Conservation (phyloP, 345 rosid species). For the Cardiospermum halicacabum region DNA sequence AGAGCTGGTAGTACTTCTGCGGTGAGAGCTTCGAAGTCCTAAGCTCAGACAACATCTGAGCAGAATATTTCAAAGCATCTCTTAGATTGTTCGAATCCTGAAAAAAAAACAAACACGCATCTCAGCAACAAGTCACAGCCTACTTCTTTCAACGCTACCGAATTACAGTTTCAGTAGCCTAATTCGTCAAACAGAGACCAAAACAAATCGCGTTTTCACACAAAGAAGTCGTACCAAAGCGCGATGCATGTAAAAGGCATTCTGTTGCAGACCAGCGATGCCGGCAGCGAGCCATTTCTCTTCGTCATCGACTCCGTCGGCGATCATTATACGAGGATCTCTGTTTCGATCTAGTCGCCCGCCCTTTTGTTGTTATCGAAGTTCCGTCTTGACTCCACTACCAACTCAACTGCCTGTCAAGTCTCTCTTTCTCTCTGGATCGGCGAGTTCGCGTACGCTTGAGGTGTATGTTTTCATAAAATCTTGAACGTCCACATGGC, state of each 20-base stretch:
- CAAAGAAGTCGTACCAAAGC: constrained; percentile 56
- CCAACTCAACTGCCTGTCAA: constrained; percentile 27
- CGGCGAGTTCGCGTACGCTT: constrained; percentile 19
- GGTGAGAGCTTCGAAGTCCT: constrained; percentile 98
- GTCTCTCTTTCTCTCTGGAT: not conserved
- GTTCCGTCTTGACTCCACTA: constrained; percentile 32
- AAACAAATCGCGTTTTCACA: not conserved
- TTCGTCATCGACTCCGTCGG: constrained; percentile 84
- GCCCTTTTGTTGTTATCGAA: constrained; percentile 17
- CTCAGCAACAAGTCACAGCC: not conserved
- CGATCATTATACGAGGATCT: constrained; percentile 50
- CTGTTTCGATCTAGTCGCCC: constrained; percentile 9
- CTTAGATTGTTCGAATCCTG: constrained; percentile 95
- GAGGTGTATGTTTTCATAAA: not conserved
- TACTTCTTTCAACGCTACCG: not conserved
- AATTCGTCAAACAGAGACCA: not conserved
- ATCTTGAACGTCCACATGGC: constrained; percentile 3
- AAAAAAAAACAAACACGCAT: not conserved
- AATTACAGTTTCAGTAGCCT: constrained; percentile 25
- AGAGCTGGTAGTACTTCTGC: constrained; percentile 87
- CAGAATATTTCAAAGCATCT: constrained; percentile 96
- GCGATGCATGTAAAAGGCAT: constrained; percentile 97
- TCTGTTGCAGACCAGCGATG: constrained; percentile 92
- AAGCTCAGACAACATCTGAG: constrained; percentile 98
- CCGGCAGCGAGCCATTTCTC: constrained; percentile 98